A percentile compares a stretch with the other conserved stretches of the same genome.
Conservation (phyloP, 176 grass and related monocot species). For the Alloteropsis semialata region DNA sequence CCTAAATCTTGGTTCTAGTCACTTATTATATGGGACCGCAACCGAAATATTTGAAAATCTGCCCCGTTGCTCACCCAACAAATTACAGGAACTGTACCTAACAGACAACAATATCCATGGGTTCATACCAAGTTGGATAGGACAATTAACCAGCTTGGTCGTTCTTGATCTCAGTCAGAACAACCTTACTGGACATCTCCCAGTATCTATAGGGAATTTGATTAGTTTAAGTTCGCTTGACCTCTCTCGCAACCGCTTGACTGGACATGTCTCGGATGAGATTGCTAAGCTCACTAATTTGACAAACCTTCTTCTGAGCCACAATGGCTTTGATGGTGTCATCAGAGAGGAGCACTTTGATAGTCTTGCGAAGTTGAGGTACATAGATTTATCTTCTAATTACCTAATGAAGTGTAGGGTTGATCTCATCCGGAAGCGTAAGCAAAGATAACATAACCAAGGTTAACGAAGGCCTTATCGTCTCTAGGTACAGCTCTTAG, state of each 20-base stretch:
- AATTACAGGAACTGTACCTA: too few relatives aligned
- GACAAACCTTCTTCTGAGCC: neutral
- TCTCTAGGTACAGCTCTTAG: too few relatives aligned
- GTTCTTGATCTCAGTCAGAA: neutral
- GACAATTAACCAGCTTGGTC: neutral
- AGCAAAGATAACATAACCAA: too few relatives aligned
- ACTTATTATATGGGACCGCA: too few relatives aligned
- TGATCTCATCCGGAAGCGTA: too few relatives aligned
- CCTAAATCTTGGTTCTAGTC: neutral
- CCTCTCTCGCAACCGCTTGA: neutral
- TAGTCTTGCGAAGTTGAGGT: neutral
- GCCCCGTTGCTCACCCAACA: too few relatives aligned
- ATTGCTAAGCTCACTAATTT: neutral
- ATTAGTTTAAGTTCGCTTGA: neutral
- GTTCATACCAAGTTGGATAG: neutral
- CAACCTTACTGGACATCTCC: neutral
- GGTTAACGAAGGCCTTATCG: too few relatives aligned
- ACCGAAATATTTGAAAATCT: too few relatives aligned
- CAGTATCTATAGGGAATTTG: neutral
- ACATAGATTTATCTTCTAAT: neutral
- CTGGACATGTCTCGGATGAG: neutral
- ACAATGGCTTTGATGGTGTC: conserved; percentile 9
- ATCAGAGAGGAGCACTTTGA: conserved; percentile 21
- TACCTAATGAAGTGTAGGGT: too few relatives aligned
- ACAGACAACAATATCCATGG: neutral